Conservation (phyloP, 306 rosid species). For the Oemleria cerasiformis region DNA sequence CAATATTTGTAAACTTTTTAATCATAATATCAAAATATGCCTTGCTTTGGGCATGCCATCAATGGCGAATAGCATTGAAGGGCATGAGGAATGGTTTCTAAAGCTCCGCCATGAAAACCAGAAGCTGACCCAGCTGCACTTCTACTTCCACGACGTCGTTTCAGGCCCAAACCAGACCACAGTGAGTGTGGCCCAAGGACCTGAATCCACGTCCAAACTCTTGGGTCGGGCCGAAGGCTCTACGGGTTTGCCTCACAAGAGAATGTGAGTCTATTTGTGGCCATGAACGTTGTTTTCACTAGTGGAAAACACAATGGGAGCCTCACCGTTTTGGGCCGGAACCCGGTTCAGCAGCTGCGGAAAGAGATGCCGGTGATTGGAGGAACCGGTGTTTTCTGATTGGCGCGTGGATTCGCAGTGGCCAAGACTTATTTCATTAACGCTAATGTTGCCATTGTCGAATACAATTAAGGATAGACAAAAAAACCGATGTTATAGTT, state of each 20-base stretch:
- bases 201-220: conserved; percentile 7
- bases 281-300: conserved; percentile 6
- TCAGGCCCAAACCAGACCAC: conserved; percentile 1
- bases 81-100: conserved; percentile 6
- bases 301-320: conserved; percentile 7
- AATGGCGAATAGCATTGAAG: neutral
- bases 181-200: neutral
- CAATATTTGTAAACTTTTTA: conserved; percentile 3
- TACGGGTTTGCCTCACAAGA: conserved; percentile 8
- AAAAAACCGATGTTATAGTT: no score
- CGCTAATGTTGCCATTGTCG: neutral
- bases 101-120: neutral
- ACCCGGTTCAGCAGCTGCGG: neutral
- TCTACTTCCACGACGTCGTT: conserved; percentile 15
- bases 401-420: conserved; percentile 7
- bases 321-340: conserved; percentile 18
- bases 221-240: conserved; percentile 22
- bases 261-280: neutral
- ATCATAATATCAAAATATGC: neutral
- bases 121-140: conserved; percentile 5
- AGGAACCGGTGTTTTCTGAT: conserved; percentile 16
- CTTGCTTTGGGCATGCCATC: neutral
- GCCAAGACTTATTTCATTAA: neutral
- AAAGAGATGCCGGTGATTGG: conserved; percentile 18
- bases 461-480: no score